Evolutionary conservation across 352 stramenopile genomes (phyloP).

Genomic region (Globisporangium mamillatum): DNA sequence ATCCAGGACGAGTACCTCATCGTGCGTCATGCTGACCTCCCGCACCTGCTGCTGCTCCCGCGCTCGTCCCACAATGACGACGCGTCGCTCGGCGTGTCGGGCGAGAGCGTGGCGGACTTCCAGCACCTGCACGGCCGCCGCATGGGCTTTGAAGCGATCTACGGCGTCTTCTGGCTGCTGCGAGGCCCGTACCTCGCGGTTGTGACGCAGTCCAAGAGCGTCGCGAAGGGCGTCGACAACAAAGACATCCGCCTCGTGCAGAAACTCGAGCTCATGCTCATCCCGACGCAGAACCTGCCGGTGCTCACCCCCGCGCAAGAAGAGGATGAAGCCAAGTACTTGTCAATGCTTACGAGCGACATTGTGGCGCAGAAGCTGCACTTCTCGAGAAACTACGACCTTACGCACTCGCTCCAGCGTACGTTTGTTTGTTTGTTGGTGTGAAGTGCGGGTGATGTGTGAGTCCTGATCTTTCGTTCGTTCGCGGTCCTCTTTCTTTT

Average conservation of each 20-base stretch:
- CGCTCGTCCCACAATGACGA: conserved; percentile 24
- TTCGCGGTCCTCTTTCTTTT: neutral
- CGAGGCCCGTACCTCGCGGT: conserved; percentile 67
- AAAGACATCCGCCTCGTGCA: conserved; percentile 55
- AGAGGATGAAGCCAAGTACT: conserved; percentile 57
- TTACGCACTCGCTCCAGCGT: conserved; percentile 80
- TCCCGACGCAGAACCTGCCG: conserved; percentile 58
- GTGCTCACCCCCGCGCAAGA: conserved; percentile 47
- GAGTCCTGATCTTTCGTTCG: neutral
- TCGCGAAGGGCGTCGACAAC: conserved; percentile 44
- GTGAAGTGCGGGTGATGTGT: neutral
- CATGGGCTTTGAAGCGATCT: conserved; percentile 79
- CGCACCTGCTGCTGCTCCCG: conserved; percentile 51
- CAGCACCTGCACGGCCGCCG: conserved; percentile 67
- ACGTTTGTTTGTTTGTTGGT: conserved; percentile 19
- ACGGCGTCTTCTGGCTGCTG: conserved; percentile 71
- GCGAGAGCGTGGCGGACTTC: conserved; percentile 61
- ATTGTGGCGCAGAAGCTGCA: conserved; percentile 66
- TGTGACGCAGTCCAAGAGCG: conserved; percentile 65
- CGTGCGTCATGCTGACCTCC: conserved; percentile 45
- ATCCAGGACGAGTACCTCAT: conserved; percentile 73
- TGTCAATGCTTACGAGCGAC: conserved; percentile 56
- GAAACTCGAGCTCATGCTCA: conserved; percentile 62
- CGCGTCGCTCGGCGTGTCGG: conserved; percentile 40
- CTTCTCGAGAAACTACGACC: conserved; percentile 72